A percentile compares a stretch with the other conserved stretches of the same genome.
Evolutionary conservation across 176 grass and related monocot genomes (phyloP).

Genomic region (Phoenix roebelenii): DNA sequence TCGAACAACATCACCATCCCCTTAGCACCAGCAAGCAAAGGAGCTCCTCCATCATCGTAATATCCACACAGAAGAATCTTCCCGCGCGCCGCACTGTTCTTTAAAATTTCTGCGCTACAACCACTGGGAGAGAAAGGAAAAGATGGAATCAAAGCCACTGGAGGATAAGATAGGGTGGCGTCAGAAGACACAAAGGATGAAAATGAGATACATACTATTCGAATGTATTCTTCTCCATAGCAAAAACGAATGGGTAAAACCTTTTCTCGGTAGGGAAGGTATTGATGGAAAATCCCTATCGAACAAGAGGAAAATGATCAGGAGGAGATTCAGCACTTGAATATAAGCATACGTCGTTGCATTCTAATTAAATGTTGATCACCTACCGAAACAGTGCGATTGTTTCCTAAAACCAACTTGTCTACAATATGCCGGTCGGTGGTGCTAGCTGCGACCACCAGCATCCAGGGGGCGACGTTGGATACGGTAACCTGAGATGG

Average conservation of each 20-base stretch:
- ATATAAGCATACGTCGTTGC: too few relatives aligned
- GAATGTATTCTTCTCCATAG: background rate
- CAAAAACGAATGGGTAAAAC: background rate
- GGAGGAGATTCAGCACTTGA: too few relatives aligned
- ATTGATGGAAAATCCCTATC: conserved; percentile 13
- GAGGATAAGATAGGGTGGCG: too few relatives aligned
- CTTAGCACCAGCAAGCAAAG: background rate
- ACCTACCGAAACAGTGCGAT: too few relatives aligned
- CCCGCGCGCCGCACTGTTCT: background rate
- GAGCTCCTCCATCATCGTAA: background rate
- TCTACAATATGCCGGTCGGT: conserved; percentile 23
- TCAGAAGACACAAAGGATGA: too few relatives aligned
- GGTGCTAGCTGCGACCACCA: conserved; percentile 22
- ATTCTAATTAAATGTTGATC: too few relatives aligned
- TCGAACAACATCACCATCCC: background rate
- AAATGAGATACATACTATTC: background rate
- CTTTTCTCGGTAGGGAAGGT: background rate
- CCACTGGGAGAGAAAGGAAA: background rate
- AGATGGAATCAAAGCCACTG: background rate
- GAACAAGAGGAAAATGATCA: too few relatives aligned
- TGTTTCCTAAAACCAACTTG: background rate
- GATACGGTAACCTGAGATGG: background rate
- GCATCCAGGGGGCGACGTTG: conserved; percentile 36
- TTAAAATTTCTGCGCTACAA: background rate
- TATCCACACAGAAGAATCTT: conserved; percentile 3